Evolutionary conservation across 1,284 basidiomycete genomes (phyloP).

Genomic region (Cryptococcus floricola): DNA sequence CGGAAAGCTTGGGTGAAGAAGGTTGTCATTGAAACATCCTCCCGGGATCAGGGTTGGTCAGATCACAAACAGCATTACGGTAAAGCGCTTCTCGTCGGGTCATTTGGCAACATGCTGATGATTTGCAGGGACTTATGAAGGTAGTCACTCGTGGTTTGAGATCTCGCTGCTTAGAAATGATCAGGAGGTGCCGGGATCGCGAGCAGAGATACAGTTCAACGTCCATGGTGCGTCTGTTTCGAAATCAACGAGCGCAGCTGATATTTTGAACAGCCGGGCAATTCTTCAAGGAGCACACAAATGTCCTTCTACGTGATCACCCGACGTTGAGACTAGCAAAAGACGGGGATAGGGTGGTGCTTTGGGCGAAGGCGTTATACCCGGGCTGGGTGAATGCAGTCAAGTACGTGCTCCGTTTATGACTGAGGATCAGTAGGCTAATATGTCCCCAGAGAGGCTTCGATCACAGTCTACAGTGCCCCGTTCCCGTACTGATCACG

Average conservation of each 20-base stretch:
- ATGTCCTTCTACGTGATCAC: constrained; percentile 21
- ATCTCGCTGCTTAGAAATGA: constrained; percentile 33
- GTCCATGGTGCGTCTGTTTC: constrained; percentile 30
- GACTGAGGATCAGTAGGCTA: no score
- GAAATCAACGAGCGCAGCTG: no score
- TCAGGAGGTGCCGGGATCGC: constrained; percentile 27
- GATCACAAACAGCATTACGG: constrained; percentile 24
- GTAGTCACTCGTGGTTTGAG: constrained; percentile 42
- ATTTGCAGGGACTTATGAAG: constrained; percentile 34
- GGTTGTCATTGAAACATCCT: constrained; percentile 32
- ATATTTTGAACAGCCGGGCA: constrained; percentile 30
- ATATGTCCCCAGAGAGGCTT: no score
- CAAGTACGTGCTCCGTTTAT: neutral
- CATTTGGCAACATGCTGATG: neutral
- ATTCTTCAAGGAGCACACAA: constrained; percentile 33
- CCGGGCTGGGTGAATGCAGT: constrained; percentile 35
- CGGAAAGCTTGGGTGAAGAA: constrained; percentile 22
- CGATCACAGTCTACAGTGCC: no score
- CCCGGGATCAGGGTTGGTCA: constrained; percentile 43
- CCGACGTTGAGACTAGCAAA: constrained; percentile 22
- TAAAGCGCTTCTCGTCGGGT: constrained; percentile 8
- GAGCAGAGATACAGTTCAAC: constrained; percentile 34
- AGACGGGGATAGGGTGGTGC: constrained; percentile 37
- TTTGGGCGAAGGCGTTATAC: constrained; percentile 39
- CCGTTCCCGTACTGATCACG: no score